Percentiles rank a stretch among this genome's conserved stretches.
These are phyloP conservation scores for Trametes maxima DNA, from an alignment of 768 basidiomycete genomes.

Conservation along the genomic window DNA sequence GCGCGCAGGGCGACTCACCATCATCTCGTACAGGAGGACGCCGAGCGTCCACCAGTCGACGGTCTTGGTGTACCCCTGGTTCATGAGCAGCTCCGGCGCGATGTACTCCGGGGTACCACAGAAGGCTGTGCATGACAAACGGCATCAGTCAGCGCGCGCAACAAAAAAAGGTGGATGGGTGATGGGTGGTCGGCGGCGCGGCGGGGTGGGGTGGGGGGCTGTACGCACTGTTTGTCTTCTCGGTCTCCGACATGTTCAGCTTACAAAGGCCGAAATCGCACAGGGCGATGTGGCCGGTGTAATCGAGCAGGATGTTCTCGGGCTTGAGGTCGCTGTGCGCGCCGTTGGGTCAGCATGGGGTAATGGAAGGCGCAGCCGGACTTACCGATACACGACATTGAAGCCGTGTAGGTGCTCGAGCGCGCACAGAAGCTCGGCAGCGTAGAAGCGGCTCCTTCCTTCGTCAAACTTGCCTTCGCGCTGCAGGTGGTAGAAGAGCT, in stretches of 20 bases:
- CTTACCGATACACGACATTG: conserved; percentile 96
- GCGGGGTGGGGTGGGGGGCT: no score
- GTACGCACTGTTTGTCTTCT: conserved; percentile 90
- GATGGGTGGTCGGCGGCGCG: conserved; percentile 10
- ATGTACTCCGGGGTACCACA: conserved; percentile 99
- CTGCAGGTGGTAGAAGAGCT: conserved; percentile 97
- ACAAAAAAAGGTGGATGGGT: background rate
- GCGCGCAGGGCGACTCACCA: conserved; percentile 48
- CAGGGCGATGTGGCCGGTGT: conserved; percentile 95
- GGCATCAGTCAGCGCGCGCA: conserved; percentile 21
- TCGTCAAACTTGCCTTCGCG: conserved; percentile 97
- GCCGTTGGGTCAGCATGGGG: background rate
- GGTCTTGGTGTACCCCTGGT: conserved; percentile 95
- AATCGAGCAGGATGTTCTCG: conserved; percentile 97
- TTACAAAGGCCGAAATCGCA: conserved; percentile 99
- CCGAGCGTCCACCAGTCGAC: conserved; percentile 99
- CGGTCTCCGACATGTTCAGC: conserved; percentile 95
- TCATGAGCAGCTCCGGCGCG: conserved; percentile 94
- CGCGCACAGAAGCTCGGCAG: conserved; percentile 94
- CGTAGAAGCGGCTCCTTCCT: conserved; percentile 92
- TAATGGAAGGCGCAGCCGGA: conserved; percentile 4
- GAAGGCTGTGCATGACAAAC: conserved; percentile 60
- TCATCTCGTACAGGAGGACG: conserved; percentile 96
- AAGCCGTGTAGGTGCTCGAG: conserved; percentile 96
- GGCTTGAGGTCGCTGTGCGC: conserved; percentile 85